Evolutionary conservation across 1,284 basidiomycete genomes (phyloP).

Genomic region (Ganoderma multipileum): DNA sequence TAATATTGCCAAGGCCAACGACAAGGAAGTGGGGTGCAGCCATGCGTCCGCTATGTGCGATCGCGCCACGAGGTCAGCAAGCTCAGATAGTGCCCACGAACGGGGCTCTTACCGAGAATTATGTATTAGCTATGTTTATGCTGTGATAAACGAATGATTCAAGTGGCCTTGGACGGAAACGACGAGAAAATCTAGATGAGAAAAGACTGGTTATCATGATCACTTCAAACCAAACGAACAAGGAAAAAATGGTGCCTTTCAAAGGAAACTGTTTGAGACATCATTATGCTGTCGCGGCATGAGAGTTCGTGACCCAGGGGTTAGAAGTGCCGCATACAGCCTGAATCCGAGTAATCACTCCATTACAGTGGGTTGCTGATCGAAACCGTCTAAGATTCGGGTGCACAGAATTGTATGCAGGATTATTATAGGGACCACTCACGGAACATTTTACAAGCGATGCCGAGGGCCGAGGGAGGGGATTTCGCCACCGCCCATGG

Average conservation of each 20-base stretch:
- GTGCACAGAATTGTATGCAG: background rate
- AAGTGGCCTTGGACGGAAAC: background rate
- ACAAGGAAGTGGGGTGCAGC: constrained; percentile 39
- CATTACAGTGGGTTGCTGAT: background rate
- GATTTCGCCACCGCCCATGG: too few species aligned
- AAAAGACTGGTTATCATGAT: background rate
- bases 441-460: background rate
- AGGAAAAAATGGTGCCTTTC: background rate
- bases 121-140: background rate
- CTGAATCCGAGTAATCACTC: background rate
- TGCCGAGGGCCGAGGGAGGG: too few species aligned
- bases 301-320: background rate
- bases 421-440: too few species aligned
- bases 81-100: too few species aligned
- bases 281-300: background rate
- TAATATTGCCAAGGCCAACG: constrained; percentile 49
- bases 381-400: background rate
- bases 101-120: background rate
- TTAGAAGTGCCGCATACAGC: background rate
- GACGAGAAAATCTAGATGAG: background rate
- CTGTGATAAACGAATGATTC: background rate
- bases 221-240: background rate
- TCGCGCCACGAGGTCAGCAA: background rate
- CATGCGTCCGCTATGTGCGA: constrained; percentile 10
- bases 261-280: background rate